phyloP scores from a whole-genome alignment of 2,329 filamentous ascomycete species.

The Fusarium neocosmosporiellum region DNA sequence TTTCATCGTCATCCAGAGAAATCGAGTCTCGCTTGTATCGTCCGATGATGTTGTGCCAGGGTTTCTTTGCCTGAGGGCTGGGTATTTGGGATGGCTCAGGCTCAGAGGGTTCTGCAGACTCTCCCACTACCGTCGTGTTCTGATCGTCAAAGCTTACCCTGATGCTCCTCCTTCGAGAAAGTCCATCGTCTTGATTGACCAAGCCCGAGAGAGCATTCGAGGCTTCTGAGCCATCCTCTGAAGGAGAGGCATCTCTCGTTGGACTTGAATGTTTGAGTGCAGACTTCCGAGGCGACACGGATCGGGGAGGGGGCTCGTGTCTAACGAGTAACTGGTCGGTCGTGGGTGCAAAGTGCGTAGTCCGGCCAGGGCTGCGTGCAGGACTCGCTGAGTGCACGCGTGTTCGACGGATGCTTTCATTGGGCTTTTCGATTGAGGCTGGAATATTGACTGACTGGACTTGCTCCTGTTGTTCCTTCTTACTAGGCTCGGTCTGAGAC shows the following conservation, averaged over 20 bases:
- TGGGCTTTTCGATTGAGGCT: constrained; percentile 25
- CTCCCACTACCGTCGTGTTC: constrained; percentile 64
- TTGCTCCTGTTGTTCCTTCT: constrained; percentile 9
- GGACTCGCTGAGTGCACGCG: constrained; percentile 69
- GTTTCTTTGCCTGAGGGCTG: constrained; percentile 53
- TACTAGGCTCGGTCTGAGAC: not conserved
- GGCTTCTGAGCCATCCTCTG: constrained; percentile 60
- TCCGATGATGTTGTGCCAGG: constrained; percentile 64
- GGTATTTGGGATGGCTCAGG: constrained; percentile 53
- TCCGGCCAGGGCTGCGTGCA: constrained; percentile 73
- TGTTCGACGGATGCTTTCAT: constrained; percentile 35
- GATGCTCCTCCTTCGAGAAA: constrained; percentile 70
- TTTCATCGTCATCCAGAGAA: constrained; percentile 68
- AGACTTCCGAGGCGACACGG: constrained; percentile 81
- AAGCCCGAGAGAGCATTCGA: constrained; percentile 47
- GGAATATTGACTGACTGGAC: not conserved
- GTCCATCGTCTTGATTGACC: constrained; percentile 50
- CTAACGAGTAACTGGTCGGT: constrained; percentile 67
- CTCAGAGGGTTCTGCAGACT: constrained; percentile 53
- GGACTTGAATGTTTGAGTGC: constrained; percentile 74
- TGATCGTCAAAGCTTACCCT: constrained; percentile 85
- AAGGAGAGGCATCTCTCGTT: constrained; percentile 62
- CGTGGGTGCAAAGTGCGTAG: constrained; percentile 73
- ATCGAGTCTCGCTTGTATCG: constrained; percentile 59
- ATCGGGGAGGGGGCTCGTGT: constrained; percentile 77